Conservation (phyloP, 2,329 filamentous ascomycete species). For the Onygenales sp. region DNA sequence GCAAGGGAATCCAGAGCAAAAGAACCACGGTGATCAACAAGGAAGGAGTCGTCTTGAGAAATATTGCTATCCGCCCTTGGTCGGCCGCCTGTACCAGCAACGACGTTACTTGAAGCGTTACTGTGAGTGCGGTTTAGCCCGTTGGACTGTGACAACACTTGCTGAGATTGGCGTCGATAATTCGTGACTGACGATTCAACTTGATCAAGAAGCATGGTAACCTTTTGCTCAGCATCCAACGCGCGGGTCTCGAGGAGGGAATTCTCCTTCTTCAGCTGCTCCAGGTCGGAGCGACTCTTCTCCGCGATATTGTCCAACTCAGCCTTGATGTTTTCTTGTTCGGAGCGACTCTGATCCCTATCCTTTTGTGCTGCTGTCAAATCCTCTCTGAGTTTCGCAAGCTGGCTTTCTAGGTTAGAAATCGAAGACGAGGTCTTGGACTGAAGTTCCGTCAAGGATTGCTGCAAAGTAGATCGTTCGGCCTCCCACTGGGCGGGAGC, state of each 20-base stretch:
- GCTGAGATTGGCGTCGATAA: constrained; percentile 68
- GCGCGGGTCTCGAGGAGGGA: constrained; percentile 70
- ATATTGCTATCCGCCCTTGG: constrained; percentile 32
- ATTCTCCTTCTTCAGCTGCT: constrained; percentile 78
- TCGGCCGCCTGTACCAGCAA: constrained; percentile 23
- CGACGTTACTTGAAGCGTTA: constrained; percentile 43
- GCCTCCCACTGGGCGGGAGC: constrained; percentile 59
- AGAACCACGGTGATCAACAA: constrained; percentile 42
- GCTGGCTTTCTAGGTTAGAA: constrained; percentile 59
- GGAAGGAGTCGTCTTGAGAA: constrained; percentile 33
- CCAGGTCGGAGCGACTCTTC: constrained; percentile 58
- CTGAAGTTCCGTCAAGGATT: constrained; percentile 61
- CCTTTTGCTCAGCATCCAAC: constrained; percentile 82
- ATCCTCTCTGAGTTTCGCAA: constrained; percentile 60
- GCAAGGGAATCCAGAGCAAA: constrained; percentile 82
- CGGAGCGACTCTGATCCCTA: constrained; percentile 55
- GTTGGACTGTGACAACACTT: constrained; percentile 26
- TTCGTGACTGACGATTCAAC: constrained; percentile 90
- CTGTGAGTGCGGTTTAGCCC: constrained; percentile 44
- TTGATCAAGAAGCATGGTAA: constrained; percentile 85
- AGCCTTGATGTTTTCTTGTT: constrained; percentile 44
- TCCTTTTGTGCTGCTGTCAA: constrained; percentile 57
- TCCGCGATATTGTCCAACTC: constrained; percentile 49
- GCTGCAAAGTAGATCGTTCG: constrained; percentile 59
- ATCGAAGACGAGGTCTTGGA: constrained; percentile 58